phyloP scores from a whole-genome alignment of 179 eudicot genomes.

The Silene noctiflora region DNA sequence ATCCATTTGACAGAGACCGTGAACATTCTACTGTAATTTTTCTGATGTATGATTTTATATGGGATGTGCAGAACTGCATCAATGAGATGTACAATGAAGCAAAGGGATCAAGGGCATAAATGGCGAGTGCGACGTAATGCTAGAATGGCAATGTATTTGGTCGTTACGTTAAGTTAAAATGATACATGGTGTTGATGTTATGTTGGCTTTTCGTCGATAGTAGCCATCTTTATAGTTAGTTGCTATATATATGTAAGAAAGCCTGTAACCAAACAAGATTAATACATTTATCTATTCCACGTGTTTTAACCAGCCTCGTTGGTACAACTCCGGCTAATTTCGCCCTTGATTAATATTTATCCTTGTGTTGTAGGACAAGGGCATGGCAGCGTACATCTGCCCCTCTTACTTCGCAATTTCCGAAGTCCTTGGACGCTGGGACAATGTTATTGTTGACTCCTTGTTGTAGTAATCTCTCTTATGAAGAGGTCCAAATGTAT shows the following conservation, averaged over 20 bases:
- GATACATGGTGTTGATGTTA: not conserved
- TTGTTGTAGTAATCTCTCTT: no score
- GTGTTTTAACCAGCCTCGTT: not conserved
- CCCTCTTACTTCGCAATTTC: no score
- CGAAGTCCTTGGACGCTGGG: no score
- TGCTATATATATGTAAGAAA: not conserved
- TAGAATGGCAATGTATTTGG: not conserved
- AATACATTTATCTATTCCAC: not conserved
- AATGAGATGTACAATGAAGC: slow-evolving; percentile 73
- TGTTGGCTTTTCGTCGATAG: not conserved
- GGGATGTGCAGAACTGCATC: slow-evolving; percentile 51
- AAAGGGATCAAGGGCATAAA: slow-evolving; percentile 43
- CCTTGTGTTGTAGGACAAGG: no score
- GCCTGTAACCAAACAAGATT: slow-evolving; percentile 8
- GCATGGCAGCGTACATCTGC: no score
- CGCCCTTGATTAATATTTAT: not conserved
- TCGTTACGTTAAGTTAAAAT: not conserved
- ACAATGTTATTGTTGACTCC: no score
- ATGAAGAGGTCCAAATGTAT: no score
- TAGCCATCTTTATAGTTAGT: not conserved
- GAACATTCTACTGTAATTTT: not conserved
- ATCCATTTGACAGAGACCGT: not conserved
- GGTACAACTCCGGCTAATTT: not conserved
- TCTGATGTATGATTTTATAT: slow-evolving; percentile 12
- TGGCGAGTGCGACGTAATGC: not conserved